A percentile compares a stretch with the other conserved stretches of the same genome.
These are phyloP conservation scores for Spatholobus suberectus DNA, from an alignment of 306 rosid genomes.

Conservation along the genomic window DNA sequence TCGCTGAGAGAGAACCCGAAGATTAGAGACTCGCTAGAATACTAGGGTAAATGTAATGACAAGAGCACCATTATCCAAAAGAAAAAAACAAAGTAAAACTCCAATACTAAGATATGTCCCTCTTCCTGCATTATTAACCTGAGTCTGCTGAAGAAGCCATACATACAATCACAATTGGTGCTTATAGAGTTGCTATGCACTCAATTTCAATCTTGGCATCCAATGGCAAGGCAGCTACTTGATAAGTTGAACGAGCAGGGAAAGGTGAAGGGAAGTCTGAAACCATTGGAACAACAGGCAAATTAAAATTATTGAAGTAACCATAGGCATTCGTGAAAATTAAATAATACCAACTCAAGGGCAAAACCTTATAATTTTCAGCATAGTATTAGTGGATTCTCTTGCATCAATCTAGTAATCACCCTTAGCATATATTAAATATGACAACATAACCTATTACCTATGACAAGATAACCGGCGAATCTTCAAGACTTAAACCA, in stretches of 20 bases:
- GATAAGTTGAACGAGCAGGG: slow-evolving; percentile 89
- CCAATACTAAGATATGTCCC: slow-evolving; percentile 28
- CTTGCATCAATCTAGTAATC: slow-evolving; percentile 9
- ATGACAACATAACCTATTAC: neutral
- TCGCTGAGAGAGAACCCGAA: neutral
- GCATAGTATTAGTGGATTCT: neutral
- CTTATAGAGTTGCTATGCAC: slow-evolving; percentile 74
- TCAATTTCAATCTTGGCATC: slow-evolving; percentile 92
- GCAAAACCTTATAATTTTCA: neutral
- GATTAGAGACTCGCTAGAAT: neutral
- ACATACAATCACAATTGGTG: neutral
- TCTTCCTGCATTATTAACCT: slow-evolving; percentile 52
- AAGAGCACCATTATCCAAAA: slow-evolving; percentile 6
- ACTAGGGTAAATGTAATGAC: neutral
- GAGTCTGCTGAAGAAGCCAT: slow-evolving; percentile 11
- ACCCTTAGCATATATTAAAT: neutral
- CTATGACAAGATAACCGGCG: neutral
- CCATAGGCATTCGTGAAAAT: neutral
- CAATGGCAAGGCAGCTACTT: slow-evolving; percentile 86
- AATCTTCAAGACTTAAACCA: slow-evolving; percentile 1
- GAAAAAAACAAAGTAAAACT: slow-evolving; percentile 29
- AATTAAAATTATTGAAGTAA: neutral
- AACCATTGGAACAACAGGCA: slow-evolving; percentile 23
- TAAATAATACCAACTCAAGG: neutral
- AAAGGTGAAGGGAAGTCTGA: slow-evolving; percentile 74